Evolutionary conservation across 306 rosid genomes (phyloP).

Genomic region (Prosopis cineraria): DNA sequence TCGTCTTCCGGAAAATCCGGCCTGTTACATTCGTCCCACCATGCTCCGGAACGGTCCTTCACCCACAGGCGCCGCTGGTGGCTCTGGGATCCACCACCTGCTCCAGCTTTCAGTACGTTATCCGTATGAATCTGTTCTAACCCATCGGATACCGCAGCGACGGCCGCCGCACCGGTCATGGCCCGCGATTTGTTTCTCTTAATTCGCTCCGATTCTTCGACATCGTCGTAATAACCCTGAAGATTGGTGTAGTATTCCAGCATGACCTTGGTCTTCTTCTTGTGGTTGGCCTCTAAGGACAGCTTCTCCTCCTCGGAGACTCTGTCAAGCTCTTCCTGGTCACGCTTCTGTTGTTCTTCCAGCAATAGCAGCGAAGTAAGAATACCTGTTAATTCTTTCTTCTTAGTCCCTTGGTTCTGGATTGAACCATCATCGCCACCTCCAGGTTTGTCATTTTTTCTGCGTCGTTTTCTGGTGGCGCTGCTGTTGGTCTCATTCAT

Average conservation of each 20-base stretch:
- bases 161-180: slow-evolving; percentile 33
- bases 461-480: slow-evolving; percentile 31
- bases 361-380: slow-evolving; percentile 50
- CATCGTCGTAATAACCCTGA: slow-evolving; percentile 45
- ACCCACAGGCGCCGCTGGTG: slow-evolving; percentile 81
- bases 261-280: slow-evolving; percentile 49
- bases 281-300: slow-evolving; percentile 42
- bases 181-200: slow-evolving; percentile 56
- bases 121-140: slow-evolving; percentile 26
- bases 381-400: slow-evolving; percentile 48
- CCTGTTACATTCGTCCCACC: slow-evolving; percentile 87
- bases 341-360: slow-evolving; percentile 57
- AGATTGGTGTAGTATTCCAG: slow-evolving; percentile 47
- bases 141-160: slow-evolving; percentile 37
- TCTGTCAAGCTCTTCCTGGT: slow-evolving; percentile 41
- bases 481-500: slow-evolving; percentile 28
- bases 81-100: slow-evolving; percentile 17
- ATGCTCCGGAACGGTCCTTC: slow-evolving; percentile 82
- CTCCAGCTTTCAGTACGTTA: slow-evolving; percentile 9
- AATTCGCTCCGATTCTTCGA: slow-evolving; percentile 52
- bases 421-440: slow-evolving; percentile 22
- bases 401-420: slow-evolving; percentile 31
- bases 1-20: slow-evolving; percentile 80
- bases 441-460: slow-evolving; percentile 22
- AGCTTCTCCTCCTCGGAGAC: slow-evolving; percentile 47